Conservation (phyloP, 2,329 filamentous ascomycete species). For the Epichloe sp. region DNA sequence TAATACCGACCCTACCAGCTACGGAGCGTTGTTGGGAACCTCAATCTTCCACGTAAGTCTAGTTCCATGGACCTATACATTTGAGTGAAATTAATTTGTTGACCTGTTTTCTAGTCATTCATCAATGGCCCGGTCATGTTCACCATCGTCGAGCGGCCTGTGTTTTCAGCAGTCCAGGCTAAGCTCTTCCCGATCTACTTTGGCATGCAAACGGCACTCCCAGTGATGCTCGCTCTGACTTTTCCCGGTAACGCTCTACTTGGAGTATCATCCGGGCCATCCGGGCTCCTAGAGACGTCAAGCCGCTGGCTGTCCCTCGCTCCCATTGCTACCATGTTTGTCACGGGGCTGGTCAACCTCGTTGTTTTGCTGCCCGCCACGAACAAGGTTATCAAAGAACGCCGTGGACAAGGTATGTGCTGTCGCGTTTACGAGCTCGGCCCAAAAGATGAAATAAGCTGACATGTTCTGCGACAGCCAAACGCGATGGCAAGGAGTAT, state of each 20-base stretch:
- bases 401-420: constrained; percentile 62
- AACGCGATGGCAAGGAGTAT: constrained; percentile 77
- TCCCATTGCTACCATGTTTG: constrained; percentile 56
- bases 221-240: constrained; percentile 62
- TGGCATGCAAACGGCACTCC: constrained; percentile 62
- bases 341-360: constrained; percentile 60
- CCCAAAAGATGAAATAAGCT: constrained; percentile 3
- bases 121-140: constrained; percentile 62
- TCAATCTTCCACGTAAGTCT: constrained; percentile 64
- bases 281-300: constrained; percentile 43
- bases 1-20: constrained; percentile 39
- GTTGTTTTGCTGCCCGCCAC: constrained; percentile 62
- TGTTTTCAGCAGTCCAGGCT: constrained; percentile 71
- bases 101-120: constrained; percentile 46
- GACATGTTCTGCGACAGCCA: constrained; percentile 38
- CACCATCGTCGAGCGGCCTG: constrained; percentile 59
- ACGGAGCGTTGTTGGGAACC: constrained; percentile 75
- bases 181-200: constrained; percentile 85
- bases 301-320: constrained; percentile 52
- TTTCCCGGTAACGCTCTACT: constrained; percentile 52
- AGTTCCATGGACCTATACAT: not conserved
- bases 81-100: not conserved
- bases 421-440: not conserved
- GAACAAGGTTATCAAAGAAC: constrained; percentile 57
- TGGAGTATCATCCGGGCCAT: constrained; percentile 33